Conservation (phyloP, 768 basidiomycete species). For the Kwoniella sp. region DNA sequence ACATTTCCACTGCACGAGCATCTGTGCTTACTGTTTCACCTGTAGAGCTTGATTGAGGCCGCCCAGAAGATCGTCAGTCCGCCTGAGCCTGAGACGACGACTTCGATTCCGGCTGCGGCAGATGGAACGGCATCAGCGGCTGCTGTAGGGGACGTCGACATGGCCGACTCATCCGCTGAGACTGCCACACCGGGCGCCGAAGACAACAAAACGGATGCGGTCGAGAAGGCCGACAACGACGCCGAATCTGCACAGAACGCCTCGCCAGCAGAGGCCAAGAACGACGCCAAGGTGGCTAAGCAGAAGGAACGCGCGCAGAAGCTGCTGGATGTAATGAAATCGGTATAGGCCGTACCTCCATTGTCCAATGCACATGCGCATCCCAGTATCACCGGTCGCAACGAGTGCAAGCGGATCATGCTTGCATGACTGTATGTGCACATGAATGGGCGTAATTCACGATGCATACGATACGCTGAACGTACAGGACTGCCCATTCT, state of each 20-base stretch:
- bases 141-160: not conserved
- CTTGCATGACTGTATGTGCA: too few species aligned
- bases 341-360: too few species aligned
- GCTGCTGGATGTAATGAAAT: slow-evolving; percentile 12
- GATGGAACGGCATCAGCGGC: not conserved
- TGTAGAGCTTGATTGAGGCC: slow-evolving; percentile 12
- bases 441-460: too few species aligned
- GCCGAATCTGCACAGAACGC: not conserved
- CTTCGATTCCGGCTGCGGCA: not conserved
- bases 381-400: too few species aligned
- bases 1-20: not conserved
- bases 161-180: not conserved
- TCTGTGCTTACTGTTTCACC: not conserved
- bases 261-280: not conserved
- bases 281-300: too few species aligned
- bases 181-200: not conserved
- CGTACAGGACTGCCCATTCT: too few species aligned
- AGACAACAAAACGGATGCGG: not conserved
- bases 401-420: too few species aligned
- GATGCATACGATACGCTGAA: too few species aligned
- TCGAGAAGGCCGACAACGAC: not conserved
- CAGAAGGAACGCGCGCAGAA: slow-evolving; percentile 24
- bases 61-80: slow-evolving; percentile 17
- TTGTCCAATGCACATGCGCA: too few species aligned
- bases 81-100: not conserved